Evolutionary conservation across 192 early-diverging fungal species (phyloP).

Genomic region (Coemansia sp.): DNA sequence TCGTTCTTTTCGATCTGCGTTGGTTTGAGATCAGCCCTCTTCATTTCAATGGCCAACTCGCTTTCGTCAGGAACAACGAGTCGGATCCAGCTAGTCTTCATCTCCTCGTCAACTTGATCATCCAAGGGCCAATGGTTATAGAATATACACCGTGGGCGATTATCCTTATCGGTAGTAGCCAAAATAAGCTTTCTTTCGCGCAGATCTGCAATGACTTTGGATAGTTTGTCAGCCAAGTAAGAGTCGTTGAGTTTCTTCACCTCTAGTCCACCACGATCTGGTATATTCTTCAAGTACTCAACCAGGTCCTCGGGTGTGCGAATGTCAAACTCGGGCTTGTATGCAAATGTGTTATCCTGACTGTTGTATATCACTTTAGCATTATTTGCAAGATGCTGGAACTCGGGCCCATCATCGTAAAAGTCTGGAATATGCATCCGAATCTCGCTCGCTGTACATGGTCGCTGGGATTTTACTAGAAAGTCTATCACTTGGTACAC

Average conservation of each 20-base stretch:
- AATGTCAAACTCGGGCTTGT: constrained; percentile 75
- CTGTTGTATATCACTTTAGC: constrained; percentile 65
- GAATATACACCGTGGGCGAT: constrained; percentile 63
- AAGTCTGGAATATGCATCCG: constrained; percentile 60
- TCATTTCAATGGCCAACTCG: constrained; percentile 69
- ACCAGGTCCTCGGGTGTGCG: constrained; percentile 71
- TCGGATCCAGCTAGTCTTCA: constrained; percentile 71
- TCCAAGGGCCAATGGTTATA: constrained; percentile 57
- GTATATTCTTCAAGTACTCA: constrained; percentile 56
- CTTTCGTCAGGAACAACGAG: constrained; percentile 69
- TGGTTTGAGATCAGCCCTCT: constrained; percentile 64
- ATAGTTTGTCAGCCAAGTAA: constrained; percentile 53
- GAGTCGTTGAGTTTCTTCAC: constrained; percentile 75
- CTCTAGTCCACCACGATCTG: constrained; percentile 65
- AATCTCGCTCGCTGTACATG: constrained; percentile 62
- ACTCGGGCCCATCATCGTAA: constrained; percentile 54
- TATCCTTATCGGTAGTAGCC: constrained; percentile 66
- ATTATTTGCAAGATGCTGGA: constrained; percentile 59
- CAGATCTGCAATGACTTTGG: constrained; percentile 33
- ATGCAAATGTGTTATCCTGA: constrained; percentile 61
- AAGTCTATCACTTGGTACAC: constrained; percentile 41
- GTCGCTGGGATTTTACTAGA: constrained; percentile 56
- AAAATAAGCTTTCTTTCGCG: constrained; percentile 57
- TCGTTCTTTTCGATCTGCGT: constrained; percentile 70
- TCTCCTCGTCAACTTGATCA: constrained; percentile 51